A percentile compares a stretch with the other conserved stretches of the same genome.
These are phyloP conservation scores for Apiospora koreana DNA, from an alignment of 2,329 filamentous ascomycete species.

Conservation along the genomic window DNA sequence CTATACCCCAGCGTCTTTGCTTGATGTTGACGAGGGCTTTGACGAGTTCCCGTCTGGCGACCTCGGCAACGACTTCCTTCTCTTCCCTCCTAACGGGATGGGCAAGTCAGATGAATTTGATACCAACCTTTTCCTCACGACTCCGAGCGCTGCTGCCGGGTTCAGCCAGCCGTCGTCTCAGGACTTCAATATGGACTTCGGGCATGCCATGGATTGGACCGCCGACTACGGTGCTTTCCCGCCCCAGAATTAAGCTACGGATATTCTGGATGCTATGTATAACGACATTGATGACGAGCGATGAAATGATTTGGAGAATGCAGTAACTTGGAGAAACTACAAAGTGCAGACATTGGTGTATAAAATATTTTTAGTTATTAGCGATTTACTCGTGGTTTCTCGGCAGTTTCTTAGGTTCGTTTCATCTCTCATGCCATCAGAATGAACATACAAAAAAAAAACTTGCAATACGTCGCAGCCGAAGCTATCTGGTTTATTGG, in stretches of 20 bases:
- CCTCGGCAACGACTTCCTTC: slow-evolving; percentile 62
- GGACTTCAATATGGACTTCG: slow-evolving; percentile 41
- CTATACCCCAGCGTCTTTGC: slow-evolving; percentile 64
- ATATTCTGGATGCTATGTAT: not conserved
- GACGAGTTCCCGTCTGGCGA: slow-evolving; percentile 51
- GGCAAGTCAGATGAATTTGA: slow-evolving; percentile 43
- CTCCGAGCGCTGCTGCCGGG: slow-evolving; percentile 51
- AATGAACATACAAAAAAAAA: not conserved
- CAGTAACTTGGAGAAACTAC: not conserved
- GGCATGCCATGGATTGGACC: slow-evolving; percentile 30
- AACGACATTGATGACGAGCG: slow-evolving; percentile 11
- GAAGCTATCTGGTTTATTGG: not conserved
- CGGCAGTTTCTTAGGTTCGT: not conserved
- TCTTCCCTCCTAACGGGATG: slow-evolving; percentile 51
- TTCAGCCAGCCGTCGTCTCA: slow-evolving; percentile 55
- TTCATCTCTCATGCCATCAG: not conserved
- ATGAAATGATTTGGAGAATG: slow-evolving; percentile 10
- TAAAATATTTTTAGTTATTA: slow-evolving; percentile 5
- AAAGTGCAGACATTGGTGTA: not conserved
- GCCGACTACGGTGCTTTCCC: slow-evolving; percentile 24
- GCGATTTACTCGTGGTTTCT: not conserved
- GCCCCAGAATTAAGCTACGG: slow-evolving; percentile 19
- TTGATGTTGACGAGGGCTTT: slow-evolving; percentile 66
- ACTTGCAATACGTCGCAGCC: not conserved
- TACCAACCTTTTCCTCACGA: slow-evolving; percentile 44